Percentiles rank a stretch among this genome's conserved stretches.
phyloP scores from a whole-genome alignment of 2,329 filamentous ascomycete species.

The Fusarium sp. region DNA sequence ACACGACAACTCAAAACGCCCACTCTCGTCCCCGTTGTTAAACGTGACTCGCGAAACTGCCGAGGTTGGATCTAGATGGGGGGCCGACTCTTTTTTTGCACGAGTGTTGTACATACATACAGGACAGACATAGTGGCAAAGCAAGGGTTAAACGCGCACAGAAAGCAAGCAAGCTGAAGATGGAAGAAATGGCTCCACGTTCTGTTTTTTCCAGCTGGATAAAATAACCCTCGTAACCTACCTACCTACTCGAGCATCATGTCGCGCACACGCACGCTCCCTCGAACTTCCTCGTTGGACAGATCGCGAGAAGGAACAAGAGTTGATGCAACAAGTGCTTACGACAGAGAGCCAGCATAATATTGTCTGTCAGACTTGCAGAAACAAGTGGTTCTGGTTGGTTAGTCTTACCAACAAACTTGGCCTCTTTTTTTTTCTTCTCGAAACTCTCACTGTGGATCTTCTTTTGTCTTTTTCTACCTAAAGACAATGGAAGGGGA shows the following conservation, averaged over 20 bases:
- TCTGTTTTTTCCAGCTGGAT: background rate
- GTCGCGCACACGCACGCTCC: background rate
- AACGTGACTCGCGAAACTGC: constrained; percentile 28
- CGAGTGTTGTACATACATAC: background rate
- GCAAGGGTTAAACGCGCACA: background rate
- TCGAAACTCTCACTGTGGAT: background rate
- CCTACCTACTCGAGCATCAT: background rate
- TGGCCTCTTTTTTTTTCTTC: background rate
- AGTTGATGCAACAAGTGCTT: background rate
- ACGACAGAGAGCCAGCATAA: background rate
- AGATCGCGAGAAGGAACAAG: background rate
- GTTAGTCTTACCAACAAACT: background rate
- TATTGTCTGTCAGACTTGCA: background rate
- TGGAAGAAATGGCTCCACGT: background rate
- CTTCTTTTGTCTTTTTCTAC: background rate
- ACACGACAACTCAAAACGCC: background rate
- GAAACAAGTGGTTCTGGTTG: background rate
- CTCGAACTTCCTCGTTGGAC: background rate
- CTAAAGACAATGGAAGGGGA: background rate
- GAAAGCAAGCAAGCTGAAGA: background rate
- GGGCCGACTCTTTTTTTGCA: background rate
- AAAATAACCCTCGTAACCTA: background rate
- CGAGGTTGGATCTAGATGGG: constrained; percentile 25
- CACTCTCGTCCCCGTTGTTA: background rate
- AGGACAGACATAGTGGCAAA: background rate